Base-by-base conservation (phyloP, 176 grass and related monocot genomes). In the Aegilops longissima region DNA sequence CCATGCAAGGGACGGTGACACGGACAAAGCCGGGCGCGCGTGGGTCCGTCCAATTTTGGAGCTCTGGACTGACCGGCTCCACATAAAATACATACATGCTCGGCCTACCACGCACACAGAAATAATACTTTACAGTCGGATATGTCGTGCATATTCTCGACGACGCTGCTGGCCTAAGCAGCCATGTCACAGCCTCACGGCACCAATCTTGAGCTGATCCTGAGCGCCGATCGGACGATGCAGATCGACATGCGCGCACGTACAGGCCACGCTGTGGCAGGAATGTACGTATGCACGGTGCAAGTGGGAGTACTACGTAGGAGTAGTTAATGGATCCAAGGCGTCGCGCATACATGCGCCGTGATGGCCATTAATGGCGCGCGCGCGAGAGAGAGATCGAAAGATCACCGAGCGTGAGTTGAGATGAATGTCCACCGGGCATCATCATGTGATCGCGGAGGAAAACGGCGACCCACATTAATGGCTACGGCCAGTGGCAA, bases 331-430 rank as follows among this genome's bases (percentile, higher is more conserved):
- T 59, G 56, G 56, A 21, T 59, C 56, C 56, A 7, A 20, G 14
- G 5, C 49, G 14, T 54, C 67, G 65, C 18, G 70, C 70, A 77
- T 77, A 56, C 44, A 77, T 77, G 74, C 47, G 27, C 4, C 74
- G 45, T 77, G 74, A 77, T 77, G 74, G 74, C 17, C 74, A 56
- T 77, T 77, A 56, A 77, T 77, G 74, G 14, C 54, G 20, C 74
- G 74, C 47, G 14, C 45, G 73, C 12, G 23, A 30, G 70, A 9
- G 71, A 69, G 39, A 12, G 42, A 39, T 8, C 1, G 38, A 39
- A 24, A 42, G 13, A 54, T 54, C 51, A 4, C 51, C 51, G 5
- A 54, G 51, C 51, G 51, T 54, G 51, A 54, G 5, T 54, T 54
- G 51, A 54, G 51, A 59, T 59, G 56, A 59, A 59, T 59, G 4